These are phyloP conservation scores for Stemphylium lycopersici DNA, from an alignment of 2,329 filamentous ascomycete species.

Conservation along the genomic window DNA sequence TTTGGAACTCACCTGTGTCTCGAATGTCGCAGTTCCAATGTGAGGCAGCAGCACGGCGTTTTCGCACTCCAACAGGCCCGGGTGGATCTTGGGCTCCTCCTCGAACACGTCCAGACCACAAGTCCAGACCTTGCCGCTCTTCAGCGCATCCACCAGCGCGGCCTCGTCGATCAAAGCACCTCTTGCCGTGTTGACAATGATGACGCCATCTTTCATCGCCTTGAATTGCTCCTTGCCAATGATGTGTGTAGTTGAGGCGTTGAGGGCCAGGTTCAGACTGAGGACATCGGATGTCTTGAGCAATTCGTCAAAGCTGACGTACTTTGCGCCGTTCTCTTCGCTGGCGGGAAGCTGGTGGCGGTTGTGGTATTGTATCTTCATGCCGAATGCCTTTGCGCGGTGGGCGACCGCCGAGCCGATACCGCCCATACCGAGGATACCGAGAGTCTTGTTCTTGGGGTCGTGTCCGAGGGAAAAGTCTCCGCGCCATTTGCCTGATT, in stretches of 20 bases:
- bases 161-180: slow-evolving; percentile 64
- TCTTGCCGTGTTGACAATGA: slow-evolving; percentile 65
- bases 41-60: slow-evolving; percentile 64
- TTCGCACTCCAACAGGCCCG: slow-evolving; percentile 56
- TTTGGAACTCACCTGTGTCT: slow-evolving; percentile 57
- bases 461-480: slow-evolving; percentile 58
- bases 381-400: slow-evolving; percentile 61
- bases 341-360: slow-evolving; percentile 48
- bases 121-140: slow-evolving; percentile 61
- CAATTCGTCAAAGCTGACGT: slow-evolving; percentile 63
- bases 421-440: slow-evolving; percentile 66
- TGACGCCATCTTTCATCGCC: slow-evolving; percentile 61
- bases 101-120: slow-evolving; percentile 65
- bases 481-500: slow-evolving; percentile 52
- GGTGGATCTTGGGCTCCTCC: slow-evolving; percentile 61
- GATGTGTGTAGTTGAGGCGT: slow-evolving; percentile 58
- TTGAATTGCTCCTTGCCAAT: slow-evolving; percentile 59
- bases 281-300: slow-evolving; percentile 61
- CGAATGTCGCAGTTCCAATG: slow-evolving; percentile 65
- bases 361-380: slow-evolving; percentile 66
- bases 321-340: slow-evolving; percentile 55
- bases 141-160: slow-evolving; percentile 60
- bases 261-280: slow-evolving; percentile 61
- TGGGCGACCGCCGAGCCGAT: slow-evolving; percentile 60
- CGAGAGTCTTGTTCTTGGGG: slow-evolving; percentile 59